Percentiles rank a stretch among this genome's conserved stretches.
Conservation (phyloP, 2,329 filamentous ascomycete species). For the Aspergillus sp. region DNA sequence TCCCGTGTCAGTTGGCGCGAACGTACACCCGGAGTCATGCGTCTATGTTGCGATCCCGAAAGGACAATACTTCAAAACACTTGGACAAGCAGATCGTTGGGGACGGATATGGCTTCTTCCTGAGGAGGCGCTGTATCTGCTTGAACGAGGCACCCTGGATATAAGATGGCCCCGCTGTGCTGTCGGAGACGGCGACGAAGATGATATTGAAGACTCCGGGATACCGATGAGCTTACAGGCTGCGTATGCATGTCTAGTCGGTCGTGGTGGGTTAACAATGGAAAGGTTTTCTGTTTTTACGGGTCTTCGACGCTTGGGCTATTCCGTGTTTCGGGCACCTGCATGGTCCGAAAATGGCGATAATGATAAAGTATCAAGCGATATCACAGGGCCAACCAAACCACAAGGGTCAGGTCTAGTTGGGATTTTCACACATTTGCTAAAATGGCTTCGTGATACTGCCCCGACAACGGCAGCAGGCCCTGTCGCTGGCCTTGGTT, state of each 20-base stretch:
- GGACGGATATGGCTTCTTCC: constrained; percentile 79
- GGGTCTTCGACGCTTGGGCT: constrained; percentile 78
- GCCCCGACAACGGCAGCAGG: constrained; percentile 38
- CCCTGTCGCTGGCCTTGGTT: constrained; percentile 53
- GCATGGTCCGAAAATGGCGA: constrained; percentile 43
- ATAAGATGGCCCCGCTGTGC: constrained; percentile 71
- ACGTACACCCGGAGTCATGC: constrained; percentile 33
- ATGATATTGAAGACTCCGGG: constrained; percentile 57
- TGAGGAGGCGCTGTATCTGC: constrained; percentile 84
- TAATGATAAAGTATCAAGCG: constrained; percentile 15
- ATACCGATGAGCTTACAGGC: constrained; percentile 89
- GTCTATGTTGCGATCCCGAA: constrained; percentile 71
- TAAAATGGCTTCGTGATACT: constrained; percentile 33
- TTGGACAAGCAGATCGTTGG: constrained; percentile 67
- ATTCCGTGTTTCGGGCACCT: constrained; percentile 72
- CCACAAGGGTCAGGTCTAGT: constrained; percentile 25
- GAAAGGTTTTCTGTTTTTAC: constrained; percentile 88
- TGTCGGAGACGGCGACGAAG: constrained; percentile 25
- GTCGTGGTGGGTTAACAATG: constrained; percentile 62
- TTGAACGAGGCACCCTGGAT: constrained; percentile 85
- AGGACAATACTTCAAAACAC: constrained; percentile 71
- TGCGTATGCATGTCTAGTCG: constrained; percentile 82
- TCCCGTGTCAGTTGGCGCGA: constrained; percentile 15
- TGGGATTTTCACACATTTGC: constrained; percentile 33
- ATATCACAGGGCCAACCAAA: neutral